Base-by-base conservation (phyloP, 805 yeast species). In the Candida piceae region DNA sequence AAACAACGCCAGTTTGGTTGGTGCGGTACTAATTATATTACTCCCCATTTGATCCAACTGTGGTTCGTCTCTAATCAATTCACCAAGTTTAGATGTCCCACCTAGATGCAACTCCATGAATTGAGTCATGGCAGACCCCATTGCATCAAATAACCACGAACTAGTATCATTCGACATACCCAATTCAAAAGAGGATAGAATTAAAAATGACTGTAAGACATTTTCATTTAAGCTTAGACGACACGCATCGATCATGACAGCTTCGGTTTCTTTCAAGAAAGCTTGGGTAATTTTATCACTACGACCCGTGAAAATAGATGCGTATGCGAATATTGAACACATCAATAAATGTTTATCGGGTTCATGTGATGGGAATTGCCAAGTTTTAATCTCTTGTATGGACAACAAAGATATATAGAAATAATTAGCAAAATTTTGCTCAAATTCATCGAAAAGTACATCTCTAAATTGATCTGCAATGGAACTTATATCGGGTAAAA, bases 61-160 rank as follows among this genome's bases (percentile, higher is more conserved):
- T 26, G 17, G 8, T 16, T 30, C 6, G 20, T 13, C n/a, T 16
- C 26, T 13, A 18, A 22, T 5, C 13, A 23, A 12, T 12, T 38
- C 40, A 26, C 33, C 39, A 5, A 17, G 8, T 8, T 20, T 36
- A 4, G 31, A 15, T 3, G 37, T 39, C 2, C 38, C 46, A 16
- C 44, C 35, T 10, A 49, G 22, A 35, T 56, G 59, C 7, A 58
- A 33, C 7, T 50, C 57, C 47, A 57, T 21, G 34, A 34, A 57
- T 38, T 58, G 64, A 11, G 58, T 45, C 34, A 48, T 52, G 3
- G 62, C 45, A 2, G 58, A 46, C 16, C 58, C 41, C 57, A 60
- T 60, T 3, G 63, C 61, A 35, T 59, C 52, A 35, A 52, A 52
- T 2, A 55, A 40, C 64, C 66, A 60, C 1, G 63, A 53, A 18